Base-by-base conservation (phyloP, 2,329 filamentous ascomycete genomes). In the Tolypocladium tropicale region DNA sequence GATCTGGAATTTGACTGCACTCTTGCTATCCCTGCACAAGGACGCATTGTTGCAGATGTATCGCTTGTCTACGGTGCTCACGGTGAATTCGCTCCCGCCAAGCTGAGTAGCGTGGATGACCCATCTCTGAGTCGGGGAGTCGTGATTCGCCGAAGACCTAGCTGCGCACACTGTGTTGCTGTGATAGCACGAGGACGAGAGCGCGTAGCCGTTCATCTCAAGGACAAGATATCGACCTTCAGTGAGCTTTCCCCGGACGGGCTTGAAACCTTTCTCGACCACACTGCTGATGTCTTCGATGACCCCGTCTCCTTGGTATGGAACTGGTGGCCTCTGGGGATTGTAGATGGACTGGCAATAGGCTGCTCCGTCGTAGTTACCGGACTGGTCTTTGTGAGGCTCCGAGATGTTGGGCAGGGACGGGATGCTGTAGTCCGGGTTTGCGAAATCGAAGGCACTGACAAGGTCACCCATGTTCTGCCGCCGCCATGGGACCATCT, bases 141-240 rank as follows among this genome's bases (percentile, higher is more conserved):
- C 64, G 59, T 81, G 78, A 3, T 25, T 50, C 4, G 50, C 16
- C 1, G 56, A 61, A 9, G 53, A 46, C 3, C 18, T 30, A 16
- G 33, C 52, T 10, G 59, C 18, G 4, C 25, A 33, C 0, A 54
- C 43, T 4, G 64, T 59, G 0, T 64, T 37, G 2, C 64, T 68
- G 1, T 70, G 68, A 33, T 58, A 60, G 50, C 56, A 68, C 34
- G 63, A 52, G n/a, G 53, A 60, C 56, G 67, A 67, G 18, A 81
- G 68, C 0, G 77, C 77, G 21, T 63, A 68, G n/a, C 74, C 74
- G 36, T 68, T 64, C 55, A 68, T 65, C 61, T 80, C 78, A 55
- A 82, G 76, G 5, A 76, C 75, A 16, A 82, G 70, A 61, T 76
- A 81, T 21, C 78, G 76, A 12, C 79, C 80, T 62, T 82, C 79